Evolutionary conservation across 2,329 filamentous ascomycete genomes (phyloP).

Genomic region (Penicillium occitanis): DNA sequence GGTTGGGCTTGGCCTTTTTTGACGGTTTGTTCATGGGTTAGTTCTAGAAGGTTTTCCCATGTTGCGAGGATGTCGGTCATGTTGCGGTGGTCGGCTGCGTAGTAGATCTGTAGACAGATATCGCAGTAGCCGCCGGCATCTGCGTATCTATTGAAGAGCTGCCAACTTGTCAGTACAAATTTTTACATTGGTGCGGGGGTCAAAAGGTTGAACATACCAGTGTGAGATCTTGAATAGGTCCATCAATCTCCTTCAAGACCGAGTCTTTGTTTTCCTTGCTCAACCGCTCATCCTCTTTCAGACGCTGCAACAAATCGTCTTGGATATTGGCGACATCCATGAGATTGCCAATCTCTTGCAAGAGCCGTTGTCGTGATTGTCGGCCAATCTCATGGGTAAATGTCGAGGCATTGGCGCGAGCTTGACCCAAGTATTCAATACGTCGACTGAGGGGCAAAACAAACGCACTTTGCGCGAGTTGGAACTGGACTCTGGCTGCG

Average conservation of each 20-base stretch:
- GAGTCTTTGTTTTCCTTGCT: slow-evolving; percentile 61
- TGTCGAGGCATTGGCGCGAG: slow-evolving; percentile 89
- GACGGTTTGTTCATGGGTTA: slow-evolving; percentile 61
- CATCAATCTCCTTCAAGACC: slow-evolving; percentile 69
- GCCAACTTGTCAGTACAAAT: slow-evolving; percentile 20
- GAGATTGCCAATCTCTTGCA: slow-evolving; percentile 79
- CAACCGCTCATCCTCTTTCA: slow-evolving; percentile 72
- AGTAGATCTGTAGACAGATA: slow-evolving; percentile 87
- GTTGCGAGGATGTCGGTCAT: slow-evolving; percentile 78
- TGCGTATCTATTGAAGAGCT: slow-evolving; percentile 92
- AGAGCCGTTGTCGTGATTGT: slow-evolving; percentile 78
- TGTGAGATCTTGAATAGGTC: slow-evolving; percentile 73
- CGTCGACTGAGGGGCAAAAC: slow-evolving; percentile 75
- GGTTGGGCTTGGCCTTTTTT: slow-evolving; percentile 44
- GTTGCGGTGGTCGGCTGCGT: slow-evolving; percentile 87
- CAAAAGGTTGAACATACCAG: slow-evolving; percentile 57
- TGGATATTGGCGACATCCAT: slow-evolving; percentile 94
- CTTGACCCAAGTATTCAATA: slow-evolving; percentile 84
- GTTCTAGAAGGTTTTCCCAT: slow-evolving; percentile 78
- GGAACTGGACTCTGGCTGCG: slow-evolving; percentile 80
- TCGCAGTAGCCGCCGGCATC: slow-evolving; percentile 93
- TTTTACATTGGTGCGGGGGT: too few species aligned
- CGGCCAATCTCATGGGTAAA: slow-evolving; percentile 72
- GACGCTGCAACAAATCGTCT: slow-evolving; percentile 78
- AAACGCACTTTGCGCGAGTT: slow-evolving; percentile 82